Evolutionary conservation across 306 rosid species (phyloP).

Genomic region (Cucumis hystrix): DNA sequence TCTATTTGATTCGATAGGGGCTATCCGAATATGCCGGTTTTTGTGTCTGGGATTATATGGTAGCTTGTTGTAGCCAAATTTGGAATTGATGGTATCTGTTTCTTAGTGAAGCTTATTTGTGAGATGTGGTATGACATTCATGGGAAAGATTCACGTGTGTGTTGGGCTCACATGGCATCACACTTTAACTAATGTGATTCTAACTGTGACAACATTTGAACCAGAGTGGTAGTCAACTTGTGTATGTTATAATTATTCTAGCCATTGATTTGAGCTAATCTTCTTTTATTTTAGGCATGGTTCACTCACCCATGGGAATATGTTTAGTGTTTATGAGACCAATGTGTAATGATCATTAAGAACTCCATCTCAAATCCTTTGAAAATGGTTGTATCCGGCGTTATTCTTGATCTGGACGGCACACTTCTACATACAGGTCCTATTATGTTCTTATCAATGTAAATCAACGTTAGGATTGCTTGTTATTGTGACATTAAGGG

Average conservation of each 20-base stretch:
- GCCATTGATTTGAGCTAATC: background rate
- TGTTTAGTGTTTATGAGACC: slow-evolving; percentile 3
- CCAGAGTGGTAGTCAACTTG: background rate
- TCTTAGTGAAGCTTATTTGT: too few species aligned
- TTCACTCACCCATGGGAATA: background rate
- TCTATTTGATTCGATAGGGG: too few species aligned
- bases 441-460: background rate
- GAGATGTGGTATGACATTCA: too few species aligned
- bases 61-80: too few species aligned
- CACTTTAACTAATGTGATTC: background rate
- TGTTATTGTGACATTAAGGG: background rate
- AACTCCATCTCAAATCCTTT: slow-evolving; percentile 16
- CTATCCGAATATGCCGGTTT: too few species aligned
- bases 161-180: too few species aligned
- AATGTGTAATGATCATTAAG: slow-evolving; percentile 9
- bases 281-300: background rate
- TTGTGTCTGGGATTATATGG: too few species aligned
- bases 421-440: slow-evolving; percentile 71
- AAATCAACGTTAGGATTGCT: background rate
- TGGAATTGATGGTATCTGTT: too few species aligned
- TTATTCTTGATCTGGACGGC: slow-evolving; percentile 88
- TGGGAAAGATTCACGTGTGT: too few species aligned
- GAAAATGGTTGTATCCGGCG: slow-evolving; percentile 38
- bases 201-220: background rate
- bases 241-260: background rate